A percentile compares a stretch with the other conserved stretches of the same genome.
Conservation (phyloP, 1,284 basidiomycete genomes). For the Lentinus polychrous region DNA sequence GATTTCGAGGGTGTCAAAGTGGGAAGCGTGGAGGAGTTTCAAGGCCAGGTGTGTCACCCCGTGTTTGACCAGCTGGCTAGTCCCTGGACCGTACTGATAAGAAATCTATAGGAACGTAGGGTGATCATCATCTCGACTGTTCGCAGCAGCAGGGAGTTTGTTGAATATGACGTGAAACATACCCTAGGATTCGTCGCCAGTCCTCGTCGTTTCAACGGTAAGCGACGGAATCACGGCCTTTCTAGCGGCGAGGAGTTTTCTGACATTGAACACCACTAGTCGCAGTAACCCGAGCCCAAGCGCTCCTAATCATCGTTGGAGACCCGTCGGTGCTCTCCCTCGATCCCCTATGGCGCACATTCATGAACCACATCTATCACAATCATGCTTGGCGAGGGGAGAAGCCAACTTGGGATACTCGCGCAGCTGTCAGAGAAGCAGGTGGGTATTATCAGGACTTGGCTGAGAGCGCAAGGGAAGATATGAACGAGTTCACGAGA, state of each 20-base stretch:
- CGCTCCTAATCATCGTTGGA: conserved; percentile 51
- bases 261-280: conserved; percentile 17
- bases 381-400: conserved; percentile 43
- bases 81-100: too few relatives aligned
- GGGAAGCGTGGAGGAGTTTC: conserved; percentile 57
- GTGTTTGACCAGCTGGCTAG: too few relatives aligned
- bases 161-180: conserved; percentile 34
- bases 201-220: conserved; percentile 40
- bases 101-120: conserved; percentile 31
- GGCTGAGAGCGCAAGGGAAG: conserved; percentile 27
- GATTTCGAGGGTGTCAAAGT: conserved; percentile 37
- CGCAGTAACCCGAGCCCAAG: conserved; percentile 44
- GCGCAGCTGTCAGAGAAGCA: conserved; percentile 22
- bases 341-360: conserved; percentile 43
- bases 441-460: conserved; percentile 25
- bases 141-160: conserved; percentile 31
- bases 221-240: conserved; percentile 1
- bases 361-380: conserved; percentile 43
- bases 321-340: conserved; percentile 46
- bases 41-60: conserved; percentile 42
- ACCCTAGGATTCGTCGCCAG: conserved; percentile 41
- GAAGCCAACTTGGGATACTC: conserved; percentile 44
- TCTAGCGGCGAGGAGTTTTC: not conserved
- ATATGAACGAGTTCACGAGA: conserved; percentile 46
- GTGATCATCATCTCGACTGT: conserved; percentile 42